Conservation (phyloP, 2,329 filamentous ascomycete species). For the Dichotomopilus funicola region DNA sequence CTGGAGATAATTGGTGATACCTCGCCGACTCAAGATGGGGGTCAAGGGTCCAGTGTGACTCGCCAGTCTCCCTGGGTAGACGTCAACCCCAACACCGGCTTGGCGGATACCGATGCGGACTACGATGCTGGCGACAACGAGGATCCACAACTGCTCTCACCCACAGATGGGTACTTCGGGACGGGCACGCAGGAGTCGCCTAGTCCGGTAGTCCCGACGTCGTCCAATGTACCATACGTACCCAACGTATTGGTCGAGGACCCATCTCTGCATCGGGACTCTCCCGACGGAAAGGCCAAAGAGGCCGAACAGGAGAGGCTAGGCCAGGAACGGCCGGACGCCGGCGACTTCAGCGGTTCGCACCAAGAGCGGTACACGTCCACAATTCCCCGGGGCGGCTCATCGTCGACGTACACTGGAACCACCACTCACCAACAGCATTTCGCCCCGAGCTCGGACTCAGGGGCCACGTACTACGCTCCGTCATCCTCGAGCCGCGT, state of each 20-base stretch:
- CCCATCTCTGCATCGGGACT: conserved; percentile 36
- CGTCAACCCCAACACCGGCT: not conserved
- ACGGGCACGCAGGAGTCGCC: conserved; percentile 17
- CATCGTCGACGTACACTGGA: not conserved
- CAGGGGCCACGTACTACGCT: conserved; percentile 20
- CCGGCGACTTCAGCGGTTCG: not conserved
- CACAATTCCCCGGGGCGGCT: conserved; percentile 2
- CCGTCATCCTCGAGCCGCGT: conserved; percentile 18
- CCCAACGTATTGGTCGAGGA: conserved; percentile 45
- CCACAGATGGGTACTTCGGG: conserved; percentile 48
- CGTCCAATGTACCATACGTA: conserved; percentile 37
- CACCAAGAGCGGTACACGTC: conserved; percentile 4
- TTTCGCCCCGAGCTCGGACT: conserved; percentile 3
- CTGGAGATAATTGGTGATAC: conserved; percentile 20
- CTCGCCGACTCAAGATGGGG: conserved; percentile 9
- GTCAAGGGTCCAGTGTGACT: not conserved
- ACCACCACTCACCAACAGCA: conserved; percentile 1
- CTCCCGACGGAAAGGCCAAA: conserved; percentile 36
- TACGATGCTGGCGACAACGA: conserved; percentile 10
- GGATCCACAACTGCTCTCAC: conserved; percentile 36
- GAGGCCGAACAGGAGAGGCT: conserved; percentile 39
- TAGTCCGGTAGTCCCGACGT: conserved; percentile 14
- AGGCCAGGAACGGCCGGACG: conserved; percentile 25
- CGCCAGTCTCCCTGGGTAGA: not conserved
- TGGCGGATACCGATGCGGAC: not conserved